Base-by-base conservation (phyloP, 306 rosid species). In the Vigna radiata region DNA sequence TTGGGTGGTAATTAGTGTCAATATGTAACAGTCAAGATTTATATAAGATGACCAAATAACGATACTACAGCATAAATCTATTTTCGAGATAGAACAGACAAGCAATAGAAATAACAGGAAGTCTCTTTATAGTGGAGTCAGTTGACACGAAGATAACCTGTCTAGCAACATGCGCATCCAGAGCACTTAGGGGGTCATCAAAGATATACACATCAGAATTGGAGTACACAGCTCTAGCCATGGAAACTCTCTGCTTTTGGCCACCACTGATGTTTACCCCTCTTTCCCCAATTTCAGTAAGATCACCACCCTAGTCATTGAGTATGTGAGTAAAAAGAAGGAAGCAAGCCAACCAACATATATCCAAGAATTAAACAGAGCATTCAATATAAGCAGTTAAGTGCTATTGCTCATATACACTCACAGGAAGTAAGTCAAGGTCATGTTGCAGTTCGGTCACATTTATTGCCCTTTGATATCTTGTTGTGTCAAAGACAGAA, bases 221-320 rank as follows among this genome's bases (percentile, higher is more conserved):
- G 43, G 98, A 92, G 88, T 92, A 95, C 74, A 88, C 85, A 83
- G 97, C 95, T 75, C 97, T 85, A 81, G 98, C 98, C 95, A 95
- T 90, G 52, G 98, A 95, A 62, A 95, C 94, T 75, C 98, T 93
- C 73, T 92, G 97, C 89, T 91, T 95, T 85, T 95, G 97, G 44
- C 98, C 98, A 41, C 98, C 98, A 14, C 98, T 95, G 72, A 95
- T 92, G 85, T 95, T 95, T 29, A 95, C 92, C 62, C 98, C 98
- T 77, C 97, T 91, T 87, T 95, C 98, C 19, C 98, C 98, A 77
- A 95, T 95, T 84, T 94, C 98, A 69, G 98, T 94, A 67, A 88
- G 89, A 85, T 94, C 98, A 54, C 81, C 87, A 23, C 97, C 98
- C 97, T 90, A 55, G 62, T 68, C 44, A 79, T 76, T 48, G 55